Percentiles rank a stretch among this genome's conserved stretches.
Conservation (phyloP, 1,139 yeast species). For the Candida labiduridarum region DNA sequence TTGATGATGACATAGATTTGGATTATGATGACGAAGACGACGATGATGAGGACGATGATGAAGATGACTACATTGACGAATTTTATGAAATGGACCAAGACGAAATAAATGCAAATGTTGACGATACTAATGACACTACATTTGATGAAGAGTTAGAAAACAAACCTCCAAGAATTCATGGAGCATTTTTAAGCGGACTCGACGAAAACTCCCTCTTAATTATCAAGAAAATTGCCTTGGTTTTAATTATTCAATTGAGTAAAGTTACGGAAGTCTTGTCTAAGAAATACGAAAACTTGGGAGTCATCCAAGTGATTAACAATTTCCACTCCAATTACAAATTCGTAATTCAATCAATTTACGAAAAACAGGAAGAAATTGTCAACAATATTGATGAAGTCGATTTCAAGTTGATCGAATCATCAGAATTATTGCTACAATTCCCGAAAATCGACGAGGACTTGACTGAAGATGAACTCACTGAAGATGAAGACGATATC, state of each 20-base stretch:
- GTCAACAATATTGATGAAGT: slow-evolving; percentile 18
- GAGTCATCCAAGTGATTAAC: slow-evolving; percentile 43
- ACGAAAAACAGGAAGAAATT: slow-evolving; percentile 26
- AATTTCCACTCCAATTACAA: slow-evolving; percentile 33
- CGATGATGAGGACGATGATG: slow-evolving; percentile 11
- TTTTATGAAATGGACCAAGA: slow-evolving; percentile 11
- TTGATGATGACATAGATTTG: slow-evolving; percentile 15
- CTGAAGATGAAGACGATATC: slow-evolving; percentile 13
- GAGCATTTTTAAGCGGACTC: slow-evolving; percentile 57
- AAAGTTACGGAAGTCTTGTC: slow-evolving; percentile 57
- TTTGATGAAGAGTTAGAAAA: slow-evolving; percentile 30
- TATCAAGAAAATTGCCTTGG: slow-evolving; percentile 46
- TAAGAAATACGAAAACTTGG: slow-evolving; percentile 52
- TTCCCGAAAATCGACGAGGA: slow-evolving; percentile 22
- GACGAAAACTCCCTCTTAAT: slow-evolving; percentile 42
- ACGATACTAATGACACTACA: slow-evolving; percentile 19
- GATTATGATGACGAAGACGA: slow-evolving; percentile 17
- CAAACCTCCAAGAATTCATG: slow-evolving; percentile 42
- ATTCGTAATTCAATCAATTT: slow-evolving; percentile 26
- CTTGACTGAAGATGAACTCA: slow-evolving; percentile 9
- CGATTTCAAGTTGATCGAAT: slow-evolving; percentile 22
- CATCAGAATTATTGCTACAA: slow-evolving; percentile 32
- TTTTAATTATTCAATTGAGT: slow-evolving; percentile 48
- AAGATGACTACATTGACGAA: slow-evolving; percentile 11
- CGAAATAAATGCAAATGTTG: slow-evolving; percentile 14